Evolutionary conservation across 2,329 filamentous ascomycete species (phyloP), one percentile per base, ranked within the genome.

Genomic region (Sclerotinia trifoliorum): DNA sequence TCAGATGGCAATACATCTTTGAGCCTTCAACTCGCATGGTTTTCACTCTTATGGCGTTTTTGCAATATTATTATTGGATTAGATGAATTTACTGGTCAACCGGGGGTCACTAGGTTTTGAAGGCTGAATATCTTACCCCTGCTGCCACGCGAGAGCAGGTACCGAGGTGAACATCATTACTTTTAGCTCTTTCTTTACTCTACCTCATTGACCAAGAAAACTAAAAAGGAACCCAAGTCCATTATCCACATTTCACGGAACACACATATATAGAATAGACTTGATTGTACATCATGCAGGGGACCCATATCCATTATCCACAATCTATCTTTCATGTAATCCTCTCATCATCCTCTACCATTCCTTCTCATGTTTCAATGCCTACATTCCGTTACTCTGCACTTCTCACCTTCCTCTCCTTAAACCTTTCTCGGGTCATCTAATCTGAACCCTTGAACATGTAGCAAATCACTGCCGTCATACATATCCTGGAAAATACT

Each of bases 391-490:
- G 39, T 17, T 42, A 42, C 39, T 42, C 39, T 42, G 39, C 24
- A 24, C 54, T 57, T 42, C 32, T n/a, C 32, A 39, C 21, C 60
- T 51, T 62, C 60, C 60, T 39, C 29, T 39, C 24, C 61, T 35
- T 19, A 39, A 54, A 55, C 35, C 58, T 32, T 5, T 26, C 46
- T 51, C 46, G 21, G 48, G 19, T 66, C 48, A 46, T 56, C 24
- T 44, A 15, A 55, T 35, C 65, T 66, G 56, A 55, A 60, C 62
- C 29, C 49, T 49, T 39, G 63, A 68, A 70, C 46, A 51, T 26
- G 39, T 51, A n/a, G 60, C 60, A 62, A 24, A 51, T 70, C 69
- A 69, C 69, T 57, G 68, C 61, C 68, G 71, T 72, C 72, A 72
- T 74, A 63, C 70, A 68, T 54, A 49, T 48, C 57, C 57, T 42